phyloP scores from a whole-genome alignment of 176 grass and related monocot genomes.

The Paspalum notatum region DNA sequence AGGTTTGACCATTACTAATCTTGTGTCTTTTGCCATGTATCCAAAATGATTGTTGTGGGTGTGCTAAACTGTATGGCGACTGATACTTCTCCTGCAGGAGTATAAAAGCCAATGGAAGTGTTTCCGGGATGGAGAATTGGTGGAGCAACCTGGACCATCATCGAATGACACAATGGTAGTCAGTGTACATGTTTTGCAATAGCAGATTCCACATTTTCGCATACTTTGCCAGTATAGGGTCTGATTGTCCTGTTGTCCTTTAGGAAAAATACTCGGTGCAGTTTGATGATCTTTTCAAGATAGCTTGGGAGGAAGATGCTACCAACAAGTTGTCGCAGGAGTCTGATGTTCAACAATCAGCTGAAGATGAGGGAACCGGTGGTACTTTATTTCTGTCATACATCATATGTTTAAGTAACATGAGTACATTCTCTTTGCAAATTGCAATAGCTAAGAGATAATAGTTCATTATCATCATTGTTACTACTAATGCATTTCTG shows the following conservation, averaged over 20 bases:
- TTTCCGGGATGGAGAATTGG: conserved; percentile 32
- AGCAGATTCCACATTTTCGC: conserved; percentile 28
- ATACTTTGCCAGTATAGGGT: conserved; percentile 32
- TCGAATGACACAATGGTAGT: conserved; percentile 51
- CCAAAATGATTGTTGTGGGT: not conserved
- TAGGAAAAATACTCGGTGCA: conserved; percentile 81
- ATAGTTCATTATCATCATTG: conserved; percentile 27
- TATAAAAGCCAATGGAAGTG: conserved; percentile 65
- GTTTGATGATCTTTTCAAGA: conserved; percentile 97
- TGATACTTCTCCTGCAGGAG: conserved; percentile 50
- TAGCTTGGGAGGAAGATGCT: conserved; percentile 78
- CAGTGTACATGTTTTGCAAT: not conserved
- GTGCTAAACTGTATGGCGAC: not conserved
- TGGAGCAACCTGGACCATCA: conserved; percentile 32
- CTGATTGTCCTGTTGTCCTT: conserved; percentile 29
- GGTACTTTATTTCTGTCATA: conserved; percentile 44
- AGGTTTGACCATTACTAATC: conserved; percentile 52
- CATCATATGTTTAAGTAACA: conserved; percentile 20
- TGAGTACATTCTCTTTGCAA: conserved; percentile 21
- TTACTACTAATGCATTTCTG: conserved; percentile 20
- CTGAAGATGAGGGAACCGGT: conserved; percentile 39
- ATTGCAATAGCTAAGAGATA: conserved; percentile 9
- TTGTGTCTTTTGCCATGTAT: conserved; percentile 22
- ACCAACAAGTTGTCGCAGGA: conserved; percentile 45
- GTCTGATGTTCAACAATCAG: conserved; percentile 49